A percentile compares a stretch with the other conserved stretches of the same genome.
Evolutionary conservation across 179 eudicot genomes (phyloP).

Genomic region (Sideroxylon spinosum): DNA sequence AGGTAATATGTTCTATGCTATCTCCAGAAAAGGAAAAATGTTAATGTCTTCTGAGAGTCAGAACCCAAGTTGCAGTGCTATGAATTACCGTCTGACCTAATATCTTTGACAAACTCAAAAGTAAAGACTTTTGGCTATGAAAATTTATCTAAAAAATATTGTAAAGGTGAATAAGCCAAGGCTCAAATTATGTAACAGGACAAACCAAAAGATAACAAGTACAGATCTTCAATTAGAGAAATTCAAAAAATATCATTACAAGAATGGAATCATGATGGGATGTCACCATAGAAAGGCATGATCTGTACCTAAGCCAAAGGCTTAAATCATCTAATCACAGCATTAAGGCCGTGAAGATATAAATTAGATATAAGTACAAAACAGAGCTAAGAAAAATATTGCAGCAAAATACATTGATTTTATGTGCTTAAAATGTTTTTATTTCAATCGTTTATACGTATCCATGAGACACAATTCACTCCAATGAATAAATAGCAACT

Average conservation of each 20-base stretch:
- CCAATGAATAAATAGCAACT: neutral
- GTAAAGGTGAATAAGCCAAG: neutral
- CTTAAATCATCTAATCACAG: neutral
- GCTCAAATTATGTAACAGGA: too few relatives aligned
- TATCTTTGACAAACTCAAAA: neutral
- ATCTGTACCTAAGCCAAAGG: neutral
- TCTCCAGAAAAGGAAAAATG: neutral
- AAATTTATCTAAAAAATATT: neutral
- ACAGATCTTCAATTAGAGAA: neutral
- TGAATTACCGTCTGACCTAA: neutral
- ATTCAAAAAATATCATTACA: neutral
- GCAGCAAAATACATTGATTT: neutral
- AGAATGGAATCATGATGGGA: neutral
- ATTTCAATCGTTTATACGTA: neutral
- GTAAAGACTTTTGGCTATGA: neutral
- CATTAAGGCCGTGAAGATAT: neutral
- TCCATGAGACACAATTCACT: neutral
- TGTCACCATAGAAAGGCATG: neutral
- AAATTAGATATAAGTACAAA: neutral
- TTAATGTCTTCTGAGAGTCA: neutral
- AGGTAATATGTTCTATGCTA: neutral
- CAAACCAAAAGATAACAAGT: too few relatives aligned
- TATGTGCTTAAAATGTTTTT: too few relatives aligned
- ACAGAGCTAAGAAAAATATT: neutral
- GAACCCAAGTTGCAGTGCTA: neutral